Evolutionary conservation across 805 yeast species (phyloP).

Genomic region (Tetrapisispora phaffii): DNA sequence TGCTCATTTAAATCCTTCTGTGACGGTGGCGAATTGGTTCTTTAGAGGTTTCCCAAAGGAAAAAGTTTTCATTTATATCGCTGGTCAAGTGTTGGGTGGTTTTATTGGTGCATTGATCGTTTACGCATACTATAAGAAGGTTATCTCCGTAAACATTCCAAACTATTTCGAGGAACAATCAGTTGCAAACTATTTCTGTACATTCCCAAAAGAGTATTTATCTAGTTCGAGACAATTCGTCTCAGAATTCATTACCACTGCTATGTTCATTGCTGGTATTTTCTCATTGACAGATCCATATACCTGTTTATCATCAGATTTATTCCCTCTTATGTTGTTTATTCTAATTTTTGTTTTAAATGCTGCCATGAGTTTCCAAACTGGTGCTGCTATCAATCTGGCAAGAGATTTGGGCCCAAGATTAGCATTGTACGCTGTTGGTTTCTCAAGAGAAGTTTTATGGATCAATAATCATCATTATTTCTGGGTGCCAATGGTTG

Average conservation of each 20-base stretch:
- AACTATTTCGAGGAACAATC: slow-evolving; percentile 20
- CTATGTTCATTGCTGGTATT: slow-evolving; percentile 37
- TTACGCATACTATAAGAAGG: slow-evolving; percentile 36
- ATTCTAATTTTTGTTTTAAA: slow-evolving; percentile 38
- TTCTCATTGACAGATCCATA: slow-evolving; percentile 45
- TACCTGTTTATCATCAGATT: slow-evolving; percentile 36
- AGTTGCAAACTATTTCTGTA: slow-evolving; percentile 39
- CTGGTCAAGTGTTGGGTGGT: slow-evolving; percentile 42
- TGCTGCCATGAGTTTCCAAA: slow-evolving; percentile 40
- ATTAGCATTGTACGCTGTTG: slow-evolving; percentile 38
- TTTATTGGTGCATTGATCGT: slow-evolving; percentile 38
- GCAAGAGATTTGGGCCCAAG: slow-evolving; percentile 51
- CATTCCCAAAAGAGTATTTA: slow-evolving; percentile 35
- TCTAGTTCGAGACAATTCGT: slow-evolving; percentile 37
- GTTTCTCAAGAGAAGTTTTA: slow-evolving; percentile 35
- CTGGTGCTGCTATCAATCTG: slow-evolving; percentile 46
- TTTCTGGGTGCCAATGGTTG: slow-evolving; percentile 45
- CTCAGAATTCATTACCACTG: slow-evolving; percentile 39
- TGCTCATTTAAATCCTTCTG: slow-evolving; percentile 49
- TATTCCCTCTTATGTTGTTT: slow-evolving; percentile 41
- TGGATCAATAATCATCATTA: slow-evolving; percentile 35
- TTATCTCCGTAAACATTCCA: slow-evolving; percentile 22
- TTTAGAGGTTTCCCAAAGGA: slow-evolving; percentile 44
- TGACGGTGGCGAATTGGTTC: slow-evolving; percentile 38
- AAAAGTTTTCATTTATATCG: slow-evolving; percentile 37